Evolutionary conservation across 805 yeast species (phyloP).

Genomic region (Candida yuanshanica): DNA sequence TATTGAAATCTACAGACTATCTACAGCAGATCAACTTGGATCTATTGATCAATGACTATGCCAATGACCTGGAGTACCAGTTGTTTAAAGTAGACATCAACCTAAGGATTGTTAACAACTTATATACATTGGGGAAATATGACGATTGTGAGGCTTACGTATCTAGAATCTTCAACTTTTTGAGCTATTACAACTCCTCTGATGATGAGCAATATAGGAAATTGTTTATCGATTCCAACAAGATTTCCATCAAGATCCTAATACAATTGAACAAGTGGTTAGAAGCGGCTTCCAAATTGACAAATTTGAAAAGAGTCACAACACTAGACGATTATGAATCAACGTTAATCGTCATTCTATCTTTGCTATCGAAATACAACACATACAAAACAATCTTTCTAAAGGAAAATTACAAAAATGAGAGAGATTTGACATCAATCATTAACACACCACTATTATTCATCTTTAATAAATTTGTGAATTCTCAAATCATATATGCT

Average conservation of each 20-base stretch:
- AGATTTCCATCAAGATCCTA: conserved; percentile 13
- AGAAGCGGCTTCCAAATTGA: conserved; percentile 17
- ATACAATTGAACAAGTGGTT: conserved; percentile 17
- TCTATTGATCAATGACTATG: neutral
- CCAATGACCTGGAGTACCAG: neutral
- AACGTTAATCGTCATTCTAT: conserved; percentile 12
- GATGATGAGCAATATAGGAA: neutral
- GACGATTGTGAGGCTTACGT: conserved; percentile 16
- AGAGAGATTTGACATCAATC: conserved; percentile 3
- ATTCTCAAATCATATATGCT: conserved; percentile 11
- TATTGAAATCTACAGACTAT: neutral
- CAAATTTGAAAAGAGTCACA: conserved; percentile 9
- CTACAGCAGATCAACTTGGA: neutral
- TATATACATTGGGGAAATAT: conserved; percentile 9
- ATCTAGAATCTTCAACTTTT: conserved; percentile 13
- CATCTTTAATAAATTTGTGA: conserved; percentile 13
- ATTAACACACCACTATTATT: conserved; percentile 6
- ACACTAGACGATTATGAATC: conserved; percentile 4
- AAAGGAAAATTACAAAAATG: conserved; percentile 9
- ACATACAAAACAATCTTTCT: conserved; percentile 1
- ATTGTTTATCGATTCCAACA: conserved; percentile 4
- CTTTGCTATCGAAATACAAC: conserved; percentile 11
- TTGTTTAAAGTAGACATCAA: neutral
- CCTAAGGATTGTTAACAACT: neutral
- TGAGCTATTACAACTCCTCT: conserved; percentile 4